Percentiles rank a stretch among this genome's conserved stretches.
These are phyloP conservation scores for Pyrus pyrifolia DNA, from an alignment of 306 rosid species.

Conservation along the genomic window DNA sequence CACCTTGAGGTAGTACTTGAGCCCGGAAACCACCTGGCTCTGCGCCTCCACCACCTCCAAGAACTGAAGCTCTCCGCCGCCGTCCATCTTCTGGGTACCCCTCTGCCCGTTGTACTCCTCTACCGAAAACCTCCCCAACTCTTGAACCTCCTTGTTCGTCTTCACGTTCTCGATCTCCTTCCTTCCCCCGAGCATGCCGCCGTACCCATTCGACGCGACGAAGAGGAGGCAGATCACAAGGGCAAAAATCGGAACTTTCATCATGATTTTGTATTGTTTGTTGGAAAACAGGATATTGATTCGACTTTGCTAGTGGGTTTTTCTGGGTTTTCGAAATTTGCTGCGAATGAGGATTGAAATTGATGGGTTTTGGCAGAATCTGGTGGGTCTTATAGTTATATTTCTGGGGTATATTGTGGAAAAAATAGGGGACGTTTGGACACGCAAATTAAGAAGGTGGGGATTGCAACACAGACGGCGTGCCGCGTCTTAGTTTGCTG, in stretches of 20 bases:
- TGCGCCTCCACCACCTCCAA: slow-evolving; percentile 64
- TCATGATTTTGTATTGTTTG: background rate
- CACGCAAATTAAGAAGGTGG: slow-evolving; percentile 13
- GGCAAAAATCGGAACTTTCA: background rate
- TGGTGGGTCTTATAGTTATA: background rate
- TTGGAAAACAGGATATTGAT: background rate
- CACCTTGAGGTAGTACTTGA: slow-evolving; percentile 55
- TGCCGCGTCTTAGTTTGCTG: slow-evolving; percentile 21
- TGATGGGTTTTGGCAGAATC: background rate
- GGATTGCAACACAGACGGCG: slow-evolving; percentile 6
- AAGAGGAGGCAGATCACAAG: background rate
- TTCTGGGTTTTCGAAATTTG: background rate
- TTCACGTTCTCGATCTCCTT: slow-evolving; percentile 41
- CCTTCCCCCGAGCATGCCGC: slow-evolving; percentile 39
- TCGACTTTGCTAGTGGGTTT: background rate
- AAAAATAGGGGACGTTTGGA: background rate
- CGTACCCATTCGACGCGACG: slow-evolving; percentile 16
- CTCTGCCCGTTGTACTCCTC: slow-evolving; percentile 43
- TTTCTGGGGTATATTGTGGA: background rate
- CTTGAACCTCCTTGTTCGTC: slow-evolving; percentile 58
- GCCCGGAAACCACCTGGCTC: slow-evolving; percentile 70
- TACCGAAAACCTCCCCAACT: slow-evolving; percentile 73
- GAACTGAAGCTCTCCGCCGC: slow-evolving; percentile 29
- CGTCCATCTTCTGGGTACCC: background rate
- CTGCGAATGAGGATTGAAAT: background rate